phyloP scores from a whole-genome alignment of 352 stramenopile species.

The Aphanomyces cochlioides region DNA sequence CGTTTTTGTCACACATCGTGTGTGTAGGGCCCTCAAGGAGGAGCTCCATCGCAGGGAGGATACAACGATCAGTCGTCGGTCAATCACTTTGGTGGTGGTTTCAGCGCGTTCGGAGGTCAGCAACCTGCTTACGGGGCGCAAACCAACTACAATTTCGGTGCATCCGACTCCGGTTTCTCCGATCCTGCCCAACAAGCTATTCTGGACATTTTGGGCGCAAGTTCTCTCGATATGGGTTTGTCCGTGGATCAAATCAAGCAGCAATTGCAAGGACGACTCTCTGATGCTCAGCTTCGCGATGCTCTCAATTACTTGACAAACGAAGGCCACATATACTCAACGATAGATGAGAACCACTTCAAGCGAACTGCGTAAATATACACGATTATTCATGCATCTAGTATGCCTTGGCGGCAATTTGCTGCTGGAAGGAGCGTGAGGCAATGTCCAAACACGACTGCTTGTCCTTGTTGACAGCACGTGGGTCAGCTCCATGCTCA shows the following conservation, averaged over 20 bases:
- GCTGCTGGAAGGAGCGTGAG: constrained; percentile 40
- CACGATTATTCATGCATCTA: constrained; percentile 3
- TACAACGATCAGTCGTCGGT: neutral
- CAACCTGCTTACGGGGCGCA: neutral
- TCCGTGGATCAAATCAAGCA: constrained; percentile 78
- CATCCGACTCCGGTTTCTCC: constrained; percentile 73
- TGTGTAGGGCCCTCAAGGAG: constrained; percentile 18
- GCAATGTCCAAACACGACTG: constrained; percentile 55
- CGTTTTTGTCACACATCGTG: constrained; percentile 7
- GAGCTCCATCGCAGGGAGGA: neutral
- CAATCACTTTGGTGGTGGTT: constrained; percentile 2
- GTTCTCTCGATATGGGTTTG: constrained; percentile 65
- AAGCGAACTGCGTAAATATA: constrained; percentile 68
- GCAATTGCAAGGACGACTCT: constrained; percentile 59
- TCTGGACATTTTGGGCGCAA: constrained; percentile 65
- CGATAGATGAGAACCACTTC: constrained; percentile 89
- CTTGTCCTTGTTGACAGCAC: constrained; percentile 56
- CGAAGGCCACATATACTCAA: constrained; percentile 89
- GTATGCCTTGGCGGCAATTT: neutral
- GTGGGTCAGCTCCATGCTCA: constrained; percentile 49
- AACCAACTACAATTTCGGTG: constrained; percentile 44
- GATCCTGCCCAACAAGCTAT: constrained; percentile 70
- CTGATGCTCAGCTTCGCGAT: constrained; percentile 56
- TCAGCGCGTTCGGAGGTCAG: constrained; percentile 15
- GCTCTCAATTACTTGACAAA: constrained; percentile 79